These are phyloP conservation scores for Coprinellus micaceus DNA, from an alignment of 768 basidiomycete species.

Conservation along the genomic window DNA sequence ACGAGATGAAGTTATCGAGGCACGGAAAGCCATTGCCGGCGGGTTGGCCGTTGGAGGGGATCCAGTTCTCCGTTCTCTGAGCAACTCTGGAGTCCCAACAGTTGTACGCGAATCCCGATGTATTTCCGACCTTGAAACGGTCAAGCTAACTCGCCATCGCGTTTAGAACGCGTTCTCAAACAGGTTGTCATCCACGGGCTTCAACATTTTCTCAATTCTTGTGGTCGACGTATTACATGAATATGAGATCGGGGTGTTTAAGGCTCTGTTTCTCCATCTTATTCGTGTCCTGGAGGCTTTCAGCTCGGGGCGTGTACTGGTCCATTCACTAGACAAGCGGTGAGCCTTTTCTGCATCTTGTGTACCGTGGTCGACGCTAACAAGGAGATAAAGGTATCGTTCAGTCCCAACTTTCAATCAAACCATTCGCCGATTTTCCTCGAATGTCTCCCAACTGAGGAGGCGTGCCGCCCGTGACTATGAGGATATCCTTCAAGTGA, in stretches of 20 bases:
- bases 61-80: background rate
- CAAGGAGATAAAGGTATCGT: conserved; percentile 21
- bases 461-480: conserved; percentile 32
- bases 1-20: background rate
- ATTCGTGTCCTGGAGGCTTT: conserved; percentile 26
- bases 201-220: conserved; percentile 17
- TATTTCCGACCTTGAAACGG: no score
- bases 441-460: conserved; percentile 27
- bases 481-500: conserved; percentile 36
- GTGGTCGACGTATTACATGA: no score
- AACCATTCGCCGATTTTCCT: conserved; percentile 28
- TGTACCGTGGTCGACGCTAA: conserved; percentile 23
- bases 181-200: conserved; percentile 10
- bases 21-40: background rate
- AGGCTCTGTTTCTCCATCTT: conserved; percentile 30
- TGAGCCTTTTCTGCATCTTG: conserved; percentile 13
- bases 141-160: no score
- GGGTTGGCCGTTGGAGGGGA: background rate
- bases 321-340: conserved; percentile 34
- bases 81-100: no score
- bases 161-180: conserved; percentile 30
- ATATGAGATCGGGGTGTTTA: no score
- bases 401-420: conserved; percentile 24
- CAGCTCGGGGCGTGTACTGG: conserved; percentile 16
- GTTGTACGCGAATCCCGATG: background rate